Conservation (phyloP, 2,329 filamentous ascomycete genomes). For the Hypoxylon sp. region DNA sequence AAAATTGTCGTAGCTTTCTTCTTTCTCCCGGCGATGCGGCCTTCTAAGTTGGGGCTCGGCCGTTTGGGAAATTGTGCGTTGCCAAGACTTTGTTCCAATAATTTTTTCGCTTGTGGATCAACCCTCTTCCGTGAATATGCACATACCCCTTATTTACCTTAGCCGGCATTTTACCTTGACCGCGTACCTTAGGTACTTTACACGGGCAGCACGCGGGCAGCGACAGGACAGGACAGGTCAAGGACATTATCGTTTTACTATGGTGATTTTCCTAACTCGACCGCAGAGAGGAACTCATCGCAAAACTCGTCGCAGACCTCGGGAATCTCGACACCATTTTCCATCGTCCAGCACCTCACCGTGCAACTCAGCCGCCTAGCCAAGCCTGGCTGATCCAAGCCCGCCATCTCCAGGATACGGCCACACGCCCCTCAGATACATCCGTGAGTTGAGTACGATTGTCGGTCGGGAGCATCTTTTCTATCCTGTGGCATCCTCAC, state of each 20-base stretch:
- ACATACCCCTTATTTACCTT: not conserved
- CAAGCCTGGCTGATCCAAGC: too few relatives aligned
- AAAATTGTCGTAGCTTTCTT: slow-evolving; percentile 18
- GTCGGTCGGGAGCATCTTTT: too few relatives aligned
- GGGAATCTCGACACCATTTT: not conserved
- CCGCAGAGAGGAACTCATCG: not conserved
- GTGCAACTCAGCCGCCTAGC: too few relatives aligned
- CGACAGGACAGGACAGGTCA: too few relatives aligned
- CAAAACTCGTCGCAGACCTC: too few relatives aligned
- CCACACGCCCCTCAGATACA: too few relatives aligned
- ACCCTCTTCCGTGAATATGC: slow-evolving; percentile 42
- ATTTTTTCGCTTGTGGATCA: slow-evolving; percentile 44
- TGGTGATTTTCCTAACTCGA: too few relatives aligned
- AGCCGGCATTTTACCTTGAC: not conserved
- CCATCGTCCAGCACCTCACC: too few relatives aligned
- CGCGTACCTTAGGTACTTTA: not conserved
- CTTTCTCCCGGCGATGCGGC: slow-evolving; percentile 32
- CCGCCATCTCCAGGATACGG: too few relatives aligned
- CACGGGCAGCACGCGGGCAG: too few relatives aligned
- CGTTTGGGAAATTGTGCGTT: slow-evolving; percentile 45
- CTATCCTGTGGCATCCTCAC: not conserved
- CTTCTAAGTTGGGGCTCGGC: slow-evolving; percentile 33
- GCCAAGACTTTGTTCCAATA: slow-evolving; percentile 44
- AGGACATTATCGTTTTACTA: too few relatives aligned
- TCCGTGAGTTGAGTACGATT: too few relatives aligned